Base-by-base conservation (phyloP, 306 rosid genomes). In the Sicyos edulis region DNA sequence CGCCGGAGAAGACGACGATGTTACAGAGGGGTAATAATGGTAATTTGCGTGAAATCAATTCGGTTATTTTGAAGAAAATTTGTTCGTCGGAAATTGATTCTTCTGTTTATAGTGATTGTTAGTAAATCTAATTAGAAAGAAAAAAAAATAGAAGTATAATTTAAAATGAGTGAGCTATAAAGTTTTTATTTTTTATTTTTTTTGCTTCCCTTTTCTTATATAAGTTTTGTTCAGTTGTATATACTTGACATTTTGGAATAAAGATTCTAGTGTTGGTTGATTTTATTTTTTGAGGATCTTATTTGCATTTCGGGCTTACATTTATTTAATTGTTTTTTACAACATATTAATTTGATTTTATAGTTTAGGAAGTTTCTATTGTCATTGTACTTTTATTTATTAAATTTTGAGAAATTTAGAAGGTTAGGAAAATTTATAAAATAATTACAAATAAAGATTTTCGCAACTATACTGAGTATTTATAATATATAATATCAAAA, bases 71-170 rank as follows among this genome's bases (percentile, higher is more conserved):
- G 85, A 86, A 54, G 74, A 77, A 72, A 57, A 72, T 90, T 13
- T 93, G 98, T 86, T 79, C 81, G 4, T 83, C 78, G 59, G 84
- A 73, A 44, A 66, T 81, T 7, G 96, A 88, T 86, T 88, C 95
- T 82, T 86, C 90, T 86, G 89, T 83, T 16, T 93, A 93, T 81
- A 86, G 78, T 54, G 89, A 90, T 81, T 90, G 98, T 79, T 83
- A 81, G 78, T 47, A 69, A 73, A 62, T 62, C 42, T 6, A 54
- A 44, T 66, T 20, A 44, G 54, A 44, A 29, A 12, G 11, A 13
- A 12, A 47, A 42, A 59, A 56, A 16, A 3, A 15, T 19, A 65
- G 53, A 66, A 12, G 7, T 19, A 21, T 20, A 64, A 64, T 44
- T 66, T 65, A 42, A 65, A 65, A 65, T 65, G 71, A 65, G 71